Percentiles rank a stretch among this genome's conserved stretches.
Evolutionary conservation across 805 yeast species (phyloP).

Genomic region (Saturnispora sekii): DNA sequence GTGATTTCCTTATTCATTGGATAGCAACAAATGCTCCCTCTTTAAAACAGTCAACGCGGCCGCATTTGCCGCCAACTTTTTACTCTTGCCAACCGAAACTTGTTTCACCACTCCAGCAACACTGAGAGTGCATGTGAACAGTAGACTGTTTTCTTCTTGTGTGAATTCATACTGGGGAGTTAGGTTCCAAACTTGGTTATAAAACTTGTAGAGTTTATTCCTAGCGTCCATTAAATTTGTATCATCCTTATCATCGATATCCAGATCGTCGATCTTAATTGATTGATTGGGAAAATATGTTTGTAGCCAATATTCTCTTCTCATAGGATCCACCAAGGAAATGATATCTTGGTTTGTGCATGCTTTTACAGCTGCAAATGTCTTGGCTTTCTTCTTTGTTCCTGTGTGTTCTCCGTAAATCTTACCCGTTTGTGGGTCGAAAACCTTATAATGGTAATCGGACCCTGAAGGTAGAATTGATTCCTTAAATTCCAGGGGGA

Average conservation of each 20-base stretch:
- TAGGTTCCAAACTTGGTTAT: not conserved
- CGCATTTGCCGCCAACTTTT: constrained; percentile 10
- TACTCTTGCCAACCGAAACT: constrained; percentile 5
- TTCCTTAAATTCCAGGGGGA: not conserved
- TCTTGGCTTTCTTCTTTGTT: constrained; percentile 6
- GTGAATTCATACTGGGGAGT: constrained; percentile 1
- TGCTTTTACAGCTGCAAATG: constrained; percentile 6
- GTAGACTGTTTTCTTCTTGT: not conserved
- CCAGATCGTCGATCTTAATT: not conserved
- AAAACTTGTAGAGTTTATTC: not conserved
- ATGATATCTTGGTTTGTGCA: constrained; percentile 1
- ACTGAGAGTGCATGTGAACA: constrained; percentile 4
- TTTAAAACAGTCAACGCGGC: constrained; percentile 6
- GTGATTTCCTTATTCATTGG: too few relatives aligned
- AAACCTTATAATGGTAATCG: not conserved
- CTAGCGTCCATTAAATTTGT: not conserved
- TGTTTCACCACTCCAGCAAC: not conserved
- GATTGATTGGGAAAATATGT: constrained; percentile 1
- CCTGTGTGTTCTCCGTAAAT: constrained; percentile 1
- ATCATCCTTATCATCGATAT: not conserved
- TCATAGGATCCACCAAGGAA: not conserved
- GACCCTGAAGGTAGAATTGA: not conserved
- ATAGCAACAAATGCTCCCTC: constrained; percentile 1
- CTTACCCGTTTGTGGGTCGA: not conserved
- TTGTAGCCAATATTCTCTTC: not conserved